Evolutionary conservation across 2,329 filamentous ascomycete genomes (phyloP), one percentile per base, ranked within the genome.

Genomic region (Colletotrichum navitas): DNA sequence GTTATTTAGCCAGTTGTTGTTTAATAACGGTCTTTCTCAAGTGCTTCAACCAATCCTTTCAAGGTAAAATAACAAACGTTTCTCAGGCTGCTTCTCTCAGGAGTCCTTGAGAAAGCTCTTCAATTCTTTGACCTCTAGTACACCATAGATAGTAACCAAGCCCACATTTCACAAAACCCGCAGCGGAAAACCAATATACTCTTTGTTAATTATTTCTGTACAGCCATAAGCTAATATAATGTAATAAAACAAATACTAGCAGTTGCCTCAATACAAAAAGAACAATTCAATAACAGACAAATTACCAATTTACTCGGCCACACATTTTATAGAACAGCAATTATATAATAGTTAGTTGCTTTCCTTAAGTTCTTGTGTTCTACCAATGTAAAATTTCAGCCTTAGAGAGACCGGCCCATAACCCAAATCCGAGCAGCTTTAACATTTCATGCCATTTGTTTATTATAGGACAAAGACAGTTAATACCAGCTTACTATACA

Each of bases 311-410:
- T 18, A 21, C 6, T 16, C 16, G 14, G 26, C 16, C 24, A 14
- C 7, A 18, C 3, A 52, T 18, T 18, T 1, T 24, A 18, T 8
- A 14, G 5, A 29, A 18, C 14, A 1, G 1, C 2, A 7, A 10
- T 8, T 4, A 16, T 29, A 2, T 4, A 0, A 8, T 18, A 2
- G 18, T 3, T 6, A 12, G 5, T 26, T 29, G 3, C 2, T 1
- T 29, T 52, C 14, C 10, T 29, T 29, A 24, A 26, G 47, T 26
- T 51, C 12, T 51, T 51, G 24, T 29, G n/a, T n/a, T n/a, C n/a
- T 29, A 8, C 14, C n/a, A 18, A 10, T 18, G 39, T 8, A 39
- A 14, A 39, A 39, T 2, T 8, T 39, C 36, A 39, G 36, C 32
- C 32, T n/a, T n/a, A n/a, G n/a, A n/a, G n/a, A n/a, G n/a, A n/a